Percentiles rank a stretch among this genome's conserved stretches.
Conservation (phyloP, 495 filamentous ascomycete genomes). For the Cetradonia linearis region DNA sequence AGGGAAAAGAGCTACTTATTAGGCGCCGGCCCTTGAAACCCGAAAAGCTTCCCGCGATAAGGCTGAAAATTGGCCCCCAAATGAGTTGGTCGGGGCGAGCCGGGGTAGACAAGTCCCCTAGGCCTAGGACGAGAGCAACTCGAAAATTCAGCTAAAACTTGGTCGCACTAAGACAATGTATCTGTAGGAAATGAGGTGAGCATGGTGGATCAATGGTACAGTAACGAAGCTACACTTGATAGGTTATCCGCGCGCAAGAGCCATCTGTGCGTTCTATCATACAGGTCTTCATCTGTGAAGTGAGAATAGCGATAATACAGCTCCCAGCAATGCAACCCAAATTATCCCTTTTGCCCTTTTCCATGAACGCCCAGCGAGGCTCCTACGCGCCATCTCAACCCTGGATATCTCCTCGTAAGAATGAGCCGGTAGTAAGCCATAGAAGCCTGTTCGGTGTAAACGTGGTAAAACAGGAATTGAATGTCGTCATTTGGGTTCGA, state of each 20-base stretch:
- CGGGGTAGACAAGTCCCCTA: too few relatives aligned
- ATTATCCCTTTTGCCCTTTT: not conserved
- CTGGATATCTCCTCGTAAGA: conserved; percentile 3
- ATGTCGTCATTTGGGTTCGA: not conserved
- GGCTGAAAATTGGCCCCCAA: not conserved
- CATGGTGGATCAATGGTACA: not conserved
- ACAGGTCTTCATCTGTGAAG: not conserved
- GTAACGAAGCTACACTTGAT: not conserved
- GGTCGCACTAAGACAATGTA: too few relatives aligned
- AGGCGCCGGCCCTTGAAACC: conserved; percentile 1
- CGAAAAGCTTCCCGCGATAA: not conserved
- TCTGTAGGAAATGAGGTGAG: not conserved
- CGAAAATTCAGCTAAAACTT: not conserved
- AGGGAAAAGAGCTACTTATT: not conserved
- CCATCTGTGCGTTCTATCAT: not conserved
- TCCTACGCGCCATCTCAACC: not conserved
- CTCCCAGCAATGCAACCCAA: not conserved
- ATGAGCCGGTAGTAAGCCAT: not conserved
- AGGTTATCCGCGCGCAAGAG: not conserved
- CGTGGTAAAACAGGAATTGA: not conserved
- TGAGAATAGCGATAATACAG: not conserved
- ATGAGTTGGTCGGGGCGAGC: not conserved
- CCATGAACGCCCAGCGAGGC: not conserved
- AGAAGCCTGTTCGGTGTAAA: not conserved
- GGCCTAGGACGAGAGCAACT: not conserved